Evolutionary conservation across 805 yeast genomes (phyloP), one percentile per base, ranked within the genome.

Genomic region (Nakazawaea populi): DNA sequence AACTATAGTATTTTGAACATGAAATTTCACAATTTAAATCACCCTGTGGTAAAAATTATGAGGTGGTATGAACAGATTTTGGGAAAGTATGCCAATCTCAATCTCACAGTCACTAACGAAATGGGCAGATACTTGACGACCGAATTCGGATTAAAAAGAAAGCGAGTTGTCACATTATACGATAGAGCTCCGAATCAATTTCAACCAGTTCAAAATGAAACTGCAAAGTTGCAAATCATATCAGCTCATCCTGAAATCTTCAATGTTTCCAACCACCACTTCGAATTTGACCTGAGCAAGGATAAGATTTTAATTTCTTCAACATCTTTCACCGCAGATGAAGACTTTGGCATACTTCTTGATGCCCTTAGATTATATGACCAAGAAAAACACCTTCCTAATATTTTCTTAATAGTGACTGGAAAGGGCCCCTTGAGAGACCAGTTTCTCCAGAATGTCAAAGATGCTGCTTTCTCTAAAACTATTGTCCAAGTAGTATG

Each of bases 291-390:
- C 54, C 54, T 65, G 6, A 49, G 56, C 0, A 63, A 56, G 6
- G 87, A 83, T 60, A 82, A 82, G 56, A 72, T 92, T n/a, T 57
- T 94, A 11, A 80, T 92, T 4, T 84, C 92, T 0, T 85, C 97
- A 0, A 92, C 99, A 0, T 89, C 97, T 1, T 94, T 90, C 64
- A 92, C 99, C 0, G 94, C 95, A 1, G 99, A 94, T 66, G 99
- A 94, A 66, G 96, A 94, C 63, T 81, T 94, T 50, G 70, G 70
- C 28, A 67, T 87, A 37, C 68, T 94, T 14, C 68, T 92, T 14
- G 80, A 82, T 9, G 89, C 96, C 0, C 70, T 94, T 49, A 75
- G 76, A 47, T 56, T 67, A 27, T 84, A 89, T 56, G 91, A 87
- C 47, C 54, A 57, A 9, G 59, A 64, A 28, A 56, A 58, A 10